Evolutionary conservation across 345 rosid species (phyloP), one percentile per base, ranked within the genome.

Genomic region (Raphanus sativus): DNA sequence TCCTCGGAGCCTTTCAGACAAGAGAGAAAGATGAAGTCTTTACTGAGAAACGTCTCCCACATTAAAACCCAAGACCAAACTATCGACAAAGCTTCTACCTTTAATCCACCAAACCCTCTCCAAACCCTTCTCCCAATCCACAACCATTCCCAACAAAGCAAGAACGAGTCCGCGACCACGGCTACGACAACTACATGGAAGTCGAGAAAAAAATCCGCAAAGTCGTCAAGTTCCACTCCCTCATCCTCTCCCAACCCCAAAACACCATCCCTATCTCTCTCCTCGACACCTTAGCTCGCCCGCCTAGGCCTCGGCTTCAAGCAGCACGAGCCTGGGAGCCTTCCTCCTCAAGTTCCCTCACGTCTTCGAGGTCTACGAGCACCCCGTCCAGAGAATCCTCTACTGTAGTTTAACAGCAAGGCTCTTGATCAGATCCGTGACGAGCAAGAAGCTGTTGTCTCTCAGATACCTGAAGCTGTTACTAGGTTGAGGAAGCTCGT

Each of bases 111-210:
- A 67, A 16, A 60, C 65, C 7, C 73, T 77, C 7, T 71, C 75
- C 2, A 86, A 65, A 78, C 58, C 59, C 74, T 80, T 83, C 66
- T 96, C 97, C 5, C 89, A 91, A 17, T 93, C 94, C 63, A 93
- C 97, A 75, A 80, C 94, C 63, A 89, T 96, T 28, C 97, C 98
- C 75, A 8, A 85, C 77, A 65, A 96, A 91, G 24, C 94, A 89
- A 64, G 82, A 75, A 2, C 79, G 98, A 60, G 88, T 93, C 11
- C 94, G 97, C 69, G 98, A 96, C 79, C 97, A 91, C 40, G 97
- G 90, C 81, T 96, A 60, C 84, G 99, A 96, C 86, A 84, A 91
- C 80, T 96, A 90, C 93, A 93, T 96, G 98, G 99, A 93, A 81
- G 73, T 93, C 72, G 94, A 88, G 87, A 93, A 93, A 70, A 92